Percentiles rank a stretch among this genome's conserved stretches.
phyloP scores from a whole-genome alignment of 192 early-diverging fungal genomes.

The Podila verticillata region DNA sequence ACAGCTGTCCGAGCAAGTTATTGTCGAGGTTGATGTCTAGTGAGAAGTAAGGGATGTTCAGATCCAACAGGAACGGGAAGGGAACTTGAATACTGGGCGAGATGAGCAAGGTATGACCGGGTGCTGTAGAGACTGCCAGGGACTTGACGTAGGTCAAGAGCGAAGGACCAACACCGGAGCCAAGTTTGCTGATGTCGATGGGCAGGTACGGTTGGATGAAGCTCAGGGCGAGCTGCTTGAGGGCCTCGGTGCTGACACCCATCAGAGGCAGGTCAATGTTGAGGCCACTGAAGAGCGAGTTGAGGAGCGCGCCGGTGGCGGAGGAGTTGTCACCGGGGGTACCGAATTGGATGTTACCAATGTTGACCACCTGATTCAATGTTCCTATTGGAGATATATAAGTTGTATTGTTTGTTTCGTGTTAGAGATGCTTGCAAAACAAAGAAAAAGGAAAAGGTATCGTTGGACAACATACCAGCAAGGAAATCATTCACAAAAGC shows the following conservation, averaged over 20 bases:
- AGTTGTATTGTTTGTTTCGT: no score
- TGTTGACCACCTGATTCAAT: conserved; percentile 40
- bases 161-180: conserved; percentile 9
- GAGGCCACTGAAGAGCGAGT: conserved; percentile 29
- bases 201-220: conserved; percentile 30
- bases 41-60: conserved; percentile 44
- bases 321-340: conserved; percentile 14
- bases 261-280: conserved; percentile 35
- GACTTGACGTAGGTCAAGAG: conserved; percentile 23
- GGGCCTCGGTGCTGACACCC: conserved; percentile 40
- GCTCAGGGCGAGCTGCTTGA: conserved; percentile 21
- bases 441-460: no score
- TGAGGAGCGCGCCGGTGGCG: conserved; percentile 11
- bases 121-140: conserved; percentile 36
- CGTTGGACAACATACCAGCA: conserved; percentile 9
- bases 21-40: conserved; percentile 45
- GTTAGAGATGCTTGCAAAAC: background rate
- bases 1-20: conserved; percentile 29
- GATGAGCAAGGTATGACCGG: conserved; percentile 44
- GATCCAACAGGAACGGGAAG: conserved; percentile 29
- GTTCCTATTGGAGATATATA: conserved; percentile 7
- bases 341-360: conserved; percentile 42
- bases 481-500: conserved; percentile 39
- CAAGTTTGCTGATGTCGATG: conserved; percentile 42
- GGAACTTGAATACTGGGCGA: conserved; percentile 31